Conservation (phyloP, 306 rosid genomes). For the cucumber (Cucumis sativus) region DNA sequence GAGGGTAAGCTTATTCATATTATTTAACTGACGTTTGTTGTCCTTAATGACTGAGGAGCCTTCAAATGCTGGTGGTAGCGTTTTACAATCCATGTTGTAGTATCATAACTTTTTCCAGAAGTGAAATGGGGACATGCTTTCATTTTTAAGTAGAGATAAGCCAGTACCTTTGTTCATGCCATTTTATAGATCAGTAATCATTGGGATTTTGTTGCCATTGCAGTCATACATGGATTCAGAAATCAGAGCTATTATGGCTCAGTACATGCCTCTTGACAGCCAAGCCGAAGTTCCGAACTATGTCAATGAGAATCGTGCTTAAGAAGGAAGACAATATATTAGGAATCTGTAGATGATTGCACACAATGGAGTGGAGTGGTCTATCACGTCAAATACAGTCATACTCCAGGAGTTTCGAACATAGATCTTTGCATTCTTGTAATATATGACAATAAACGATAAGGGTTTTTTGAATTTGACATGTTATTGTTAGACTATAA, state of each 20-base stretch:
- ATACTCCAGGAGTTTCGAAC: slow-evolving; percentile 32
- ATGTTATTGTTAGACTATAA: not conserved
- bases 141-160: too few relatives aligned
- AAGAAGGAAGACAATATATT: slow-evolving; percentile 12
- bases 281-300: slow-evolving; percentile 73
- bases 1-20: slow-evolving; percentile 55
- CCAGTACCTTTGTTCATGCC: not conserved
- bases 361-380: slow-evolving; percentile 25
- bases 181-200: slow-evolving; percentile 7
- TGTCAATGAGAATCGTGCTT: slow-evolving; percentile 43
- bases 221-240: slow-evolving; percentile 99
- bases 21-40: not conserved
- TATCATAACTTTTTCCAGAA: too few relatives aligned
- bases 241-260: slow-evolving; percentile 98
- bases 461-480: slow-evolving; percentile 10
- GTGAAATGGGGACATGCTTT: too few relatives aligned
- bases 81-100: too few relatives aligned
- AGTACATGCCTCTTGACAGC: slow-evolving; percentile 98
- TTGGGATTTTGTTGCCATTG: slow-evolving; percentile 20
- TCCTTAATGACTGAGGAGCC: not conserved
- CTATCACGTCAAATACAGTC: slow-evolving; percentile 10
- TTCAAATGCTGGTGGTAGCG: too few relatives aligned
- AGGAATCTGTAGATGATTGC: slow-evolving; percentile 11
- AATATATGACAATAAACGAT: slow-evolving; percentile 27
- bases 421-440: slow-evolving; percentile 16